These are phyloP conservation scores for Gossypium sturtianum DNA, from an alignment of 345 rosid genomes.

Conservation along the genomic window DNA sequence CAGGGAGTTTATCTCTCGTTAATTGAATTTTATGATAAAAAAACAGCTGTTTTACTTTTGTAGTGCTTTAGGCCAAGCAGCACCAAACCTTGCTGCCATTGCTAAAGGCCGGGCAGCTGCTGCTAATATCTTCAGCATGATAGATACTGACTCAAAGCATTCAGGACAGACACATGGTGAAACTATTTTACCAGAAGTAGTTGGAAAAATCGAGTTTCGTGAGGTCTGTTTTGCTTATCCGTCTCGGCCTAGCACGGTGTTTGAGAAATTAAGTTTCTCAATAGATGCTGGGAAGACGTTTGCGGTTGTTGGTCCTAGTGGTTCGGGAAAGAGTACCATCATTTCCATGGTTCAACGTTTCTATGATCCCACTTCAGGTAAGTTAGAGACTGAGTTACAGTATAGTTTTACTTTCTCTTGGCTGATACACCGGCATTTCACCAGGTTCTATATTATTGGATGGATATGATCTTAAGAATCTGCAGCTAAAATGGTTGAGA, in stretches of 20 bases:
- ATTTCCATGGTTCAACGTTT: conserved; percentile 81
- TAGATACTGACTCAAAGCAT: conserved; percentile 23
- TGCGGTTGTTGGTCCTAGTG: conserved; percentile 85
- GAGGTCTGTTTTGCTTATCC: conserved; percentile 64
- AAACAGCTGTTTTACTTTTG: conserved; percentile 11
- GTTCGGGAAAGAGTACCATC: conserved; percentile 86
- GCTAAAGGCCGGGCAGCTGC: conserved; percentile 69
- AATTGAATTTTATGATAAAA: conserved; percentile 13
- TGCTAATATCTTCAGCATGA: conserved; percentile 54
- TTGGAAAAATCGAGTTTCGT: conserved; percentile 55
- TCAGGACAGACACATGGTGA: conserved; percentile 31
- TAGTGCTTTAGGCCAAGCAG: conserved; percentile 79
- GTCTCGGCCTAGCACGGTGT: conserved; percentile 47
- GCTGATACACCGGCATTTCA: conserved; percentile 2
- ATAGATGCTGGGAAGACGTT: conserved; percentile 54
- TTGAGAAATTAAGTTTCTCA: conserved; percentile 62
- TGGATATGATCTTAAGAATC: conserved; percentile 50
- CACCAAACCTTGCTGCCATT: conserved; percentile 69
- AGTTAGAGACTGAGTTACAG: background rate
- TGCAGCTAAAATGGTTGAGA: conserved; percentile 71
- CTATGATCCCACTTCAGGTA: conserved; percentile 79
- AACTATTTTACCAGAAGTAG: conserved; percentile 33
- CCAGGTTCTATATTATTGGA: conserved; percentile 62
- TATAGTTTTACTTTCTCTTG: background rate
- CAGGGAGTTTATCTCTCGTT: background rate